Evolutionary conservation across 192 early-diverging fungal species (phyloP), one percentile per base, ranked within the genome.

Genomic region (Podila epicladia): DNA sequence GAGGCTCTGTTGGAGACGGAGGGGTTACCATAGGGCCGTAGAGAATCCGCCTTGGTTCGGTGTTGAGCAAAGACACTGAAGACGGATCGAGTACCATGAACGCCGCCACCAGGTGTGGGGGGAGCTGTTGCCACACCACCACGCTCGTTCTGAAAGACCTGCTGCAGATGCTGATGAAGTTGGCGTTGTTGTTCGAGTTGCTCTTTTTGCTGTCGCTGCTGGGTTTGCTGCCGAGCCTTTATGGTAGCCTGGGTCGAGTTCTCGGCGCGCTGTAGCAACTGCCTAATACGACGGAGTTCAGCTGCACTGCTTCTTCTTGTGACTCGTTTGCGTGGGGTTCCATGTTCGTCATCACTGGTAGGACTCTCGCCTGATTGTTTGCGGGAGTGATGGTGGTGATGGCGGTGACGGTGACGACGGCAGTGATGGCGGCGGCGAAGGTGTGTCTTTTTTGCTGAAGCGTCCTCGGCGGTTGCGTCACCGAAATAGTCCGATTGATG

Each of bases 251-350:
- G 65, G 11, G 77, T 67, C 13, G 65, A 64, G 62, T 69, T 80
- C n/a, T 80, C 77, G 33, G 77, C 77, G 64, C 77, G 58, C 49
- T 80, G 65, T 15, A 80, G 33, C 6, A 80, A 26, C 22, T 80
- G 77, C 19, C 77, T 71, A n/a, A 80, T 65, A 15, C 77, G 65
- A 20, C 77, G 59, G 8, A 80, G 53, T 22, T 80, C 77, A 1
- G 77, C 77, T 2, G 77, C 62, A 53, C 71, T 80, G 31, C 77
- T 55, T 64, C 71, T 57, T 35, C 71, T 49, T 45, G 67, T 60
- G 17, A 57, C 32, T 15, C 55, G 64, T 53, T 51, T 72, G 22
- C 55, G 65, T 9, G 60, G 65, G 1, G 48, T 69, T 28, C 28
- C 51, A 35, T 28, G 41, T 1, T 50, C 69, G 9, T 68, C 69